Base-by-base conservation (phyloP, 345 rosid genomes). In the Corymbia maculata region DNA sequence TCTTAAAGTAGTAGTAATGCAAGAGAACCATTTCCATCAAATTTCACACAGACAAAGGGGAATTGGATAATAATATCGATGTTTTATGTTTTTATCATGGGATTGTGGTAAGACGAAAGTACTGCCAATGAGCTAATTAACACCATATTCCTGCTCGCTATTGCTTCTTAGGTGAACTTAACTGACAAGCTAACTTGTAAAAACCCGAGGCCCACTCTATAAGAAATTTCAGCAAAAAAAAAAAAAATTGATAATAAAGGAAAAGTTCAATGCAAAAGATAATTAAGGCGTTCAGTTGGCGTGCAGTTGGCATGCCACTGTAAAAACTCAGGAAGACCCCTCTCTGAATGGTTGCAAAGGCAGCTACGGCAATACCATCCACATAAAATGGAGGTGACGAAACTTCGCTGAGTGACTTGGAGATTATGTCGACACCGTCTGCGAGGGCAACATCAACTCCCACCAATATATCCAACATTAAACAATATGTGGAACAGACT, bases 381-480 rank as follows among this genome's bases (percentile, higher is more conserved):
- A 1, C n/a, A 14, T 66, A 32, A n/a, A 3, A 66, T 66, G 79
- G 21, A n/a, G 10, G 42, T 4, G 79, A 13, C 8, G 0, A 66
- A 66, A 1, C 8, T 6, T 0, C 21, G 16, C 79, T 19, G 8
- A 66, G 10, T 9, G 42, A 30, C 19, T 13, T 66, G 4, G 19
- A 66, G 32, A 66, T 66, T 6, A 66, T n/a, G 79, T 66, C 19
- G 36, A 66, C 42, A 9, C 42, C 21, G 4, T 66, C 79, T 4
- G 36, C 0, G 79, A n/a, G 9, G 36, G 79, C 79, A 13, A 42
- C 79, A 14, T n/a, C 2, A 1, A 66, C 0, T 14, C 42, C 79
- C 1, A 21, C 19, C 8, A 1, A 1, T 4, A 66, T 16, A 9
- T 66, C 21, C 0, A 5, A 4, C 6, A 0, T 0, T 13, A 1